Conservation (phyloP, 805 yeast species). For the Candida orba region DNA sequence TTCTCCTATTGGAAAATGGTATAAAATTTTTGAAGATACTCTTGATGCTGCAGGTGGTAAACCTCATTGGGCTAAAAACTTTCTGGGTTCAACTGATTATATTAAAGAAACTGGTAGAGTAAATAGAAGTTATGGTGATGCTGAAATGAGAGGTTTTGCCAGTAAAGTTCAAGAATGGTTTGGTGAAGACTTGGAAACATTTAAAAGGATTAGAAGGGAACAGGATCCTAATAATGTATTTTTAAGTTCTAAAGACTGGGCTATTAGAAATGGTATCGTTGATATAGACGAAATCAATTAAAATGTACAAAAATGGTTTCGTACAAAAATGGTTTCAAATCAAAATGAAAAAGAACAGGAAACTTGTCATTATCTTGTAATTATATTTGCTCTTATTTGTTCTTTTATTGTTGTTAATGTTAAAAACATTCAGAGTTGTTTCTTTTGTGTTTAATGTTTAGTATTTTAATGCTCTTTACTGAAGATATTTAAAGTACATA, state of each 20-base stretch:
- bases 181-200: conserved; percentile 58
- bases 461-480: neutral
- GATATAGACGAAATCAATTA: conserved; percentile 7
- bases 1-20: conserved; percentile 77
- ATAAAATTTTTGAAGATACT: conserved; percentile 69
- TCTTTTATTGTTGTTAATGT: neutral
- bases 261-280: conserved; percentile 64
- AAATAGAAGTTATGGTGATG: conserved; percentile 41
- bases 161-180: conserved; percentile 69
- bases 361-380: neutral
- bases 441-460: neutral
- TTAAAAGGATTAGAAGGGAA: conserved; percentile 54
- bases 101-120: conserved; percentile 23
- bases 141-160: conserved; percentile 76
- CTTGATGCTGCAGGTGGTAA: conserved; percentile 77
- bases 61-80: conserved; percentile 99
- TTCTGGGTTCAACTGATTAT: conserved; percentile 49
- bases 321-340: neutral
- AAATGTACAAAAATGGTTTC: neutral
- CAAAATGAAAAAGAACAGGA: neutral
- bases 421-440: neutral
- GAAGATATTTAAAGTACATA: no score
- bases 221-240: conserved; percentile 82
- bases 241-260: conserved; percentile 74
- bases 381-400: no score